Conservation (phyloP, 139 green algal genomes). For the Chloropicon primus region DNA sequence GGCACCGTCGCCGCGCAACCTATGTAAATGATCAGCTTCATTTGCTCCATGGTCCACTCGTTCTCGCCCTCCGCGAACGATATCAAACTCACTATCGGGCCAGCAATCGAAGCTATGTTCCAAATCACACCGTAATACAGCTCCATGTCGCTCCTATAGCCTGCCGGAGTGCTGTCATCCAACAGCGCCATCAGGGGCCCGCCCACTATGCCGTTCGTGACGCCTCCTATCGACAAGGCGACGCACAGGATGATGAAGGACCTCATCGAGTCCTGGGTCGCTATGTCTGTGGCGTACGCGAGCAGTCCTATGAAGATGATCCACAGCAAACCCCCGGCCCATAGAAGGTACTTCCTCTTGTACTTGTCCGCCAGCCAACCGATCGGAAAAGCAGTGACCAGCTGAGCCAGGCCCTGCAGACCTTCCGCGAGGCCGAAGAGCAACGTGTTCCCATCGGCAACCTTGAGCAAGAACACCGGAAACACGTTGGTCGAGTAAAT, state of each 20-base stretch:
- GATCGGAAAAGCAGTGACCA: neutral
- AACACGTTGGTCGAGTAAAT: neutral
- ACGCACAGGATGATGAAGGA: neutral
- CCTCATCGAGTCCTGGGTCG: neutral
- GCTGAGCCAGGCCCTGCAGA: neutral
- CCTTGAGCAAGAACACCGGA: neutral
- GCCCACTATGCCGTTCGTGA: neutral
- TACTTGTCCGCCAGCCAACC: neutral
- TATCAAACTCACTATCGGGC: neutral
- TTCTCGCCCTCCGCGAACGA: neutral
- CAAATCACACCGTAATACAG: neutral
- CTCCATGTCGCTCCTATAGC: neutral
- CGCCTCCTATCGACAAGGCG: neutral
- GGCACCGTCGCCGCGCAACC: neutral
- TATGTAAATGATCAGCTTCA: neutral
- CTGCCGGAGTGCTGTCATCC: neutral
- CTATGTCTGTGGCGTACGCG: neutral
- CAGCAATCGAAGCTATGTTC: neutral
- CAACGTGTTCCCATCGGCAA: neutral
- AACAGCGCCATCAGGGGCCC: neutral
- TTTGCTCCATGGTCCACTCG: neutral
- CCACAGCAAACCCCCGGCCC: neutral
- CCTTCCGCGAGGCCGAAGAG: neutral
- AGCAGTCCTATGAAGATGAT: neutral
- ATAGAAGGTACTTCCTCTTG: neutral